Base-by-base conservation (phyloP, 1,284 basidiomycete species). In the Quambalaria eucalypti region DNA sequence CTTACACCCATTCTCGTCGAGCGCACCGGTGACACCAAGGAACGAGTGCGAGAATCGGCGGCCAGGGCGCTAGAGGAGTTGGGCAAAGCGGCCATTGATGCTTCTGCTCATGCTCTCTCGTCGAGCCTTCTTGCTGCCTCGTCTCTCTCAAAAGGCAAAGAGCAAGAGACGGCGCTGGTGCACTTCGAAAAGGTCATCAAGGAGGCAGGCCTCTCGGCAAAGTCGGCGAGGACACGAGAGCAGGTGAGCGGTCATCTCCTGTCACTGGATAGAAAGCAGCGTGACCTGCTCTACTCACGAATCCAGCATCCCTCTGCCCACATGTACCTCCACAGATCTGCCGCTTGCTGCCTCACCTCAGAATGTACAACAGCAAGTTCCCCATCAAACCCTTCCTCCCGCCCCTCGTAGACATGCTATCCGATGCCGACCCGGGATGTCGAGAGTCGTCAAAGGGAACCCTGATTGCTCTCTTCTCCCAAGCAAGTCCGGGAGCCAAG, bases 351-450 rank as follows among this genome's bases (percentile, higher is more conserved):
- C 60, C 62, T 3, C 48, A 54, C 28, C 33, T 71, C 19, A 55
- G 64, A 1, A 54, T 59, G 51, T 53, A 57, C 5, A 60, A 61
- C 51, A 57, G 62, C 50, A 65, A 60, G 48, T 87, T 95, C 62
- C 89, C 90, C 12, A 81, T 98, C 47, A 83, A 87, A 50, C 83
- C 88, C 1, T 93, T 88, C 76, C 81, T 95, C 28, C 78, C 87
- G 0, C 77, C 81, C 23, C 83, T 98, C 44, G 88, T 97, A 16
- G 87, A 85, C 53, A 79, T 85, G 40, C 81, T 98, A 23, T 88
- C 95, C 77, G 92, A 98, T 76, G 84, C 85, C 1, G 93, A 99
- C 72, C 83, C 86, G 3, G 83, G 83, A 62, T 93, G 98, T 48
- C 85, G 95, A 36, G 87, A 90, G 56, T 86, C 85, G 68, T 87